Base-by-base conservation (phyloP, 1,139 yeast species). In the Spencermartinsiella ligniputridi region DNA sequence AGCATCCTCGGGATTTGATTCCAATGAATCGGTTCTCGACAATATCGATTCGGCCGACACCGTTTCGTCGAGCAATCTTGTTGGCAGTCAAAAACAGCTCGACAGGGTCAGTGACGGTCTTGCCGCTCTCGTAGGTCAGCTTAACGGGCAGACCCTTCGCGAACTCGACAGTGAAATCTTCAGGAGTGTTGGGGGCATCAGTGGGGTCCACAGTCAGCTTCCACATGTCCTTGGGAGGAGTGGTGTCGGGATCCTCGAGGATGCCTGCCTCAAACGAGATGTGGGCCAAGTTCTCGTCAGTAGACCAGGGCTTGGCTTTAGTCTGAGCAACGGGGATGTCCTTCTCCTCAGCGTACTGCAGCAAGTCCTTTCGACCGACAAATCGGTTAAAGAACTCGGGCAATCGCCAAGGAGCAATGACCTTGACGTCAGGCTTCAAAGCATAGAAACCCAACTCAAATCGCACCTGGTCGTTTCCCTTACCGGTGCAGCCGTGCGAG, bases 171-270 rank as follows among this genome's bases (percentile, higher is more conserved):
- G 86, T 72, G 69, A 92, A 81, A 64, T 83, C 83, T 75, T 92
- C 97, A 60, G 97, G 97, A 45, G 74, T 73, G 51, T 87, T 81
- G 61, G 98, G 98, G 46, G 98, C 97, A 63, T 92, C 96, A 44
- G 75, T 68, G 61, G 98, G 97, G 69, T 90, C 98, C 50, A 86
- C 89, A 43, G 96, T 92, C 67, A 92, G 80, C 74, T 92, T 92
- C 98, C 98, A 92, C 98, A 92, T 92, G 69, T 92, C 98, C 75
- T 88, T 90, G 71, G 98, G 98, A 55, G 98, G 98, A 44, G 98
- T 92, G 59, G 92, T 81, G 69, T 92, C 88, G 63, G 98, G 98
- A 72, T 92, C 95, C 73, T 92, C 98, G 64, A 92, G 80, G 58
- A 92, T 92, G 70, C 98, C 98, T 54, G 98, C 98, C 75, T 92